Evolutionary conservation across 2,329 filamentous ascomycete genomes (phyloP), one percentile per base, ranked within the genome.

Genomic region (Pezicula neosporulosa): DNA sequence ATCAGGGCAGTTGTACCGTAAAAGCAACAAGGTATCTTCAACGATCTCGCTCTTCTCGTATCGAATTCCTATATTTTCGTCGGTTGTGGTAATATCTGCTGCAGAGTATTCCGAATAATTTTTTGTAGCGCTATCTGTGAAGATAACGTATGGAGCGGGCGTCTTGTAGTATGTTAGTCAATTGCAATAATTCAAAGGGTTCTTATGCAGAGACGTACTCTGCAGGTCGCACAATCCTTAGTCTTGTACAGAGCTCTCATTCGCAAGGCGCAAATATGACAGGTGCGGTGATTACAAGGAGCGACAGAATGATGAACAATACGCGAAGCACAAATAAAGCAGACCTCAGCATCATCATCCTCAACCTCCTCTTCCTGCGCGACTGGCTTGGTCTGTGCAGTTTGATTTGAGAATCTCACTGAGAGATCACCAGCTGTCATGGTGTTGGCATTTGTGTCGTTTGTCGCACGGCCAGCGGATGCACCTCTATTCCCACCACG

Each of bases 1-100:
- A 58, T 96, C 91, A 0, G 94, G 94, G 63, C 94, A 99, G 69
- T 99, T 99, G 75, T 97, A 99, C 43, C 90, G 83, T 36, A 99
- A 75, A 27, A 99, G 74, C 13, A 97, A 75, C 2, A 94, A 80
- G 0, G 92, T 97, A 62, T 99, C 94, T 60, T 92, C 91, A 39
- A 91, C 89, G 50, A 97, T 97, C 53, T 94, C 88, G 55, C 87
- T 81, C 52, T 87, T 91, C 60, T 93, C 88, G 68, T 96, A 99
- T 60, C 86, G 86, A 66, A 99, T 96, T 6, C 94, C 94, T 38
- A 97, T 83, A 59, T 91, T 93, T 49, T 86, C 83, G 68, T 97
- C 92, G 16, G 81, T 82, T 48, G 85, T 87, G 47, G 85, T 85
- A 61, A 96, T 89, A 56, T 97, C 89, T 18, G 70, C 66, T 41